A percentile compares a stretch with the other conserved stretches of the same genome.
These are phyloP conservation scores for Phytophthora quininea DNA, from an alignment of 352 stramenopile species.

Conservation along the genomic window DNA sequence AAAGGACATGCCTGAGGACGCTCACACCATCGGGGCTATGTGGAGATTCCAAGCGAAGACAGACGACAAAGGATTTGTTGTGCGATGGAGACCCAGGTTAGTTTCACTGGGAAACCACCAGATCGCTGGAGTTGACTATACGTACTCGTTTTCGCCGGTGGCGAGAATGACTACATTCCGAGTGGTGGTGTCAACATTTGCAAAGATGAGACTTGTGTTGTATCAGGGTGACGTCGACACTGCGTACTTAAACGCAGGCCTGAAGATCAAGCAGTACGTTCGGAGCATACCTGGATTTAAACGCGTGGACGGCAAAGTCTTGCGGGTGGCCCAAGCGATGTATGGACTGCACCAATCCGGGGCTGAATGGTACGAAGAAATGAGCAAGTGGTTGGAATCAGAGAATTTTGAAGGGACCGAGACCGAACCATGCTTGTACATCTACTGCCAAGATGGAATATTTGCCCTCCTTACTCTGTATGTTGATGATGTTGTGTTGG, in stretches of 20 bases:
- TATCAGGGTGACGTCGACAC: conserved; percentile 23
- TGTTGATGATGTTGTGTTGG: conserved; percentile 28
- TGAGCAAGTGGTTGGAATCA: conserved; percentile 8
- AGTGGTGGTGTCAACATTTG: neutral
- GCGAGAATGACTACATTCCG: conserved; percentile 16
- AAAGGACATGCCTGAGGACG: neutral
- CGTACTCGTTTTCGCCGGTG: conserved; percentile 5
- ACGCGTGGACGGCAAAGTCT: conserved; percentile 8
- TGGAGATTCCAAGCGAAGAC: conserved; percentile 15
- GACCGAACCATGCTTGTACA: conserved; percentile 13
- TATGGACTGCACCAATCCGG: conserved; percentile 22
- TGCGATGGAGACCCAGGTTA: neutral
- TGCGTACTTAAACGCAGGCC: conserved; percentile 14
- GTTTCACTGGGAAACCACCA: conserved; percentile 8
- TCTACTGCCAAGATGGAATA: conserved; percentile 6
- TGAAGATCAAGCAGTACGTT: conserved; percentile 23
- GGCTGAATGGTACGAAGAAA: conserved; percentile 17
- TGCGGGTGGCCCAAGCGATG: conserved; percentile 8
- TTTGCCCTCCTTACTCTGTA: conserved; percentile 26
- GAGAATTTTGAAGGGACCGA: neutral
- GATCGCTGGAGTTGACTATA: conserved; percentile 6
- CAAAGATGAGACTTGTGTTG: neutral
- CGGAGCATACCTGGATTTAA: conserved; percentile 13
- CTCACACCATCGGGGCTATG: neutral
- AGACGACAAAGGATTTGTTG: conserved; percentile 1